A percentile compares a stretch with the other conserved stretches of the same genome.
Conservation (phyloP, 768 basidiomycete species). For the Leccinum ochraceum region DNA sequence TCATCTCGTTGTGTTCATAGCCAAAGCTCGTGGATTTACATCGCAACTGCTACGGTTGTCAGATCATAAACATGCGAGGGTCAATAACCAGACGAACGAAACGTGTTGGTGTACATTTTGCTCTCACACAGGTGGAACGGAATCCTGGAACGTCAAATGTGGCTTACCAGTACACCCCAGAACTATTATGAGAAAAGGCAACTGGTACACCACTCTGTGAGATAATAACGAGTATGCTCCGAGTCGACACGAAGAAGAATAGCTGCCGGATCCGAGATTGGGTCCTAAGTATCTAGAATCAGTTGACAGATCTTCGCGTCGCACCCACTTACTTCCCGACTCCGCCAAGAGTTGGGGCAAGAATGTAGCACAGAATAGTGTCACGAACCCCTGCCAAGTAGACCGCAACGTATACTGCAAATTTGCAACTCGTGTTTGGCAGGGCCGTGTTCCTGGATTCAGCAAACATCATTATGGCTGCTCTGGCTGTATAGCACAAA, state of each 20-base stretch:
- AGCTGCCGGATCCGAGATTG: conserved; percentile 5
- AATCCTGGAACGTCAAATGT: too few relatives aligned
- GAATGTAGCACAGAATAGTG: conserved; percentile 10
- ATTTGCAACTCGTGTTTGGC: not conserved
- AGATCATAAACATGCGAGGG: too few relatives aligned
- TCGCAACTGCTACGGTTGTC: too few relatives aligned
- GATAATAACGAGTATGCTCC: conserved; percentile 16
- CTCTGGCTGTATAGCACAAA: not conserved
- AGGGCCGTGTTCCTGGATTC: not conserved
- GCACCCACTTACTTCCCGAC: conserved; percentile 2
- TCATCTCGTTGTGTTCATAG: too few relatives aligned
- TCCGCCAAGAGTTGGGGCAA: conserved; percentile 8
- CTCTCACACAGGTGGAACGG: too few relatives aligned
- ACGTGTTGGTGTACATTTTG: not conserved
- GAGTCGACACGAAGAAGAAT: conserved; percentile 13
- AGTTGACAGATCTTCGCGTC: not conserved
- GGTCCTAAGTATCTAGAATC: conserved; percentile 2
- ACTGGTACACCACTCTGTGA: conserved; percentile 4
- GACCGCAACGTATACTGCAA: not conserved
- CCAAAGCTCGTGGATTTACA: too few relatives aligned
- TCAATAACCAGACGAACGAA: too few relatives aligned
- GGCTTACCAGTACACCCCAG: conserved; percentile 11
- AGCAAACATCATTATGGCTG: too few relatives aligned
- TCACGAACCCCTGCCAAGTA: conserved; percentile 9
- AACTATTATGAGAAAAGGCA: not conserved